Base-by-base conservation (phyloP, 108 stramenopile genomes). In the Pinguiococcus pyrenoidosus region DNA sequence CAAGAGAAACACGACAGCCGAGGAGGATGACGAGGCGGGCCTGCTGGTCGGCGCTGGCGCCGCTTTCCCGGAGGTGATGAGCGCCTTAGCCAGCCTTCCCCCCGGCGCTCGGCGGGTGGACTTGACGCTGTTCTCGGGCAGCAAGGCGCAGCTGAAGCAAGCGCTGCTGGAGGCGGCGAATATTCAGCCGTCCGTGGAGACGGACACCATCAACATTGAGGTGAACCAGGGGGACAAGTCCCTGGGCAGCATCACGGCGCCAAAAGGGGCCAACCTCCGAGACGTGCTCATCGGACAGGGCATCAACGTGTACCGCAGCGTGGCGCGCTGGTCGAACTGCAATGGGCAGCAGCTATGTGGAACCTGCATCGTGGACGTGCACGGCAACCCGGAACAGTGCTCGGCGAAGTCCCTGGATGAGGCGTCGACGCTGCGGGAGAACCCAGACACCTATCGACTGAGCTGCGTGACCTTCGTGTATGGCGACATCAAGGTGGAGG, bases 341-440 rank as follows among this genome's bases (percentile, higher is more conserved):
- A 84, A 87, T 51, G 89, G 89, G 27, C 84, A 85, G 66, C 89
- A 91, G 64, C 62, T 88, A n/a, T 91, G 89, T 64, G 89, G 89
- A 33, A 92, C 89, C 5, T 92, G 89, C 50, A 86, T 92, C 51
- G 86, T 92, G 6, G 78, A 86, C 64, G 57, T 91, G 24, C 32
- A 68, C 10, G 82, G 76, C n/a, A 87, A 87, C 42, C 30, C 56
- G 23, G 46, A 51, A 1, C 53, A 50, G 34, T 84, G 83, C 32
- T 88, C 83, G 42, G 67, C 85, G 32, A 86, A 85, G 59, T 73
- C 76, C 41, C 65, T 88, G 66, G 89, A 92, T 51, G 89, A 92
- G 64, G 78, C 53, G 8, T 78, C 78, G 33, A 88, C 87, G 22
- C 62, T 92, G 52, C 61, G 83, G 37, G 83, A 82, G 48, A 88